Conservation (phyloP, 2,329 filamentous ascomycete species). For the Trichophyton verrucosum region DNA sequence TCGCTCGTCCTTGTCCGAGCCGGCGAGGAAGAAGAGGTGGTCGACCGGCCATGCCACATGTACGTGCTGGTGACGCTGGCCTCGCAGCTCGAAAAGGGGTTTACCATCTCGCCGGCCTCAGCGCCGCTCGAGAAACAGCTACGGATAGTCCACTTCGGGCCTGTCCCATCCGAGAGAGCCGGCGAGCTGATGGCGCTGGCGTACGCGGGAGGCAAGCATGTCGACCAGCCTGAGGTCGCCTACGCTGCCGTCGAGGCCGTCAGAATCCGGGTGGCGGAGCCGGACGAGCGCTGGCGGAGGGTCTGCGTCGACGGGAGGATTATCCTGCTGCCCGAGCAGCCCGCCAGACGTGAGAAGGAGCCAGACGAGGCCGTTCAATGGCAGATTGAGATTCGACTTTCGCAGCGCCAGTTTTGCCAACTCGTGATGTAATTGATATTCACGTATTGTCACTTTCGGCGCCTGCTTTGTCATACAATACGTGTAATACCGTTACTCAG, state of each 20-base stretch:
- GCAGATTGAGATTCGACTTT: constrained; percentile 46
- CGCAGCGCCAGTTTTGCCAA: constrained; percentile 7
- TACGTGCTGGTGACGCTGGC: constrained; percentile 69
- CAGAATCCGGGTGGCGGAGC: constrained; percentile 56
- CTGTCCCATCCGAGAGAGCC: constrained; percentile 49
- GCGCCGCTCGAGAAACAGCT: constrained; percentile 58
- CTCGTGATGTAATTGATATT: constrained; percentile 6
- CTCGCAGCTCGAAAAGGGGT: constrained; percentile 67
- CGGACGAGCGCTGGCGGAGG: constrained; percentile 55
- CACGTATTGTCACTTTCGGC: not conserved
- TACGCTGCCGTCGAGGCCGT: constrained; percentile 62
- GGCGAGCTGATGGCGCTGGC: constrained; percentile 64
- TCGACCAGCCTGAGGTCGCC: constrained; percentile 44
- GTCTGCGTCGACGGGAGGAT: constrained; percentile 90
- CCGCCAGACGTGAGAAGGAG: too few species aligned
- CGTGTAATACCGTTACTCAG: not conserved
- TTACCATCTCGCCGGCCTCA: constrained; percentile 66
- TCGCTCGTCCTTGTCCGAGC: constrained; percentile 34
- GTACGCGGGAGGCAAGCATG: constrained; percentile 46
- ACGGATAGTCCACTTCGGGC: constrained; percentile 62
- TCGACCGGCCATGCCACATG: constrained; percentile 44
- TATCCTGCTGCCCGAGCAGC: constrained; percentile 48
- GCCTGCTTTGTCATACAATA: not conserved
- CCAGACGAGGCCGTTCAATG: constrained; percentile 43
- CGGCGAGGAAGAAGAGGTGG: constrained; percentile 18